Conservation (phyloP, 140 eudicot species). For the Cichorium intybus region DNA sequence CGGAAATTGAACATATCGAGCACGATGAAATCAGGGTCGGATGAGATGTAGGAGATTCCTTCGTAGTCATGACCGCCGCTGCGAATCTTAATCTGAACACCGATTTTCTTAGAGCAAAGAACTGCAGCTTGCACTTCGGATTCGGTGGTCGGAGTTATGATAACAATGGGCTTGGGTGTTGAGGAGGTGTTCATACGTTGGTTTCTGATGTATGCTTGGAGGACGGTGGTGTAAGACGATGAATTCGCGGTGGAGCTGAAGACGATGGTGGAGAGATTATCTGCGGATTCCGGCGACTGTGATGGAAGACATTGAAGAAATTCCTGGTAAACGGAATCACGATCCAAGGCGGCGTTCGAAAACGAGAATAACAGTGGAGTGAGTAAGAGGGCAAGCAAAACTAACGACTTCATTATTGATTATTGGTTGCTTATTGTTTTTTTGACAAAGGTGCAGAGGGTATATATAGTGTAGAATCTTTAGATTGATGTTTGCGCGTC, state of each 20-base stretch:
- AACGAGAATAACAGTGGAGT: neutral
- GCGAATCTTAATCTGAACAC: constrained; percentile 22
- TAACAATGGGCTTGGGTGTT: constrained; percentile 20
- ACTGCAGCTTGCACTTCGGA: constrained; percentile 19
- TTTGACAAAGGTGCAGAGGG: neutral
- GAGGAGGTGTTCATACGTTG: constrained; percentile 8
- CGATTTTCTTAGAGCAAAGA: constrained; percentile 16
- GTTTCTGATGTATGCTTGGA: constrained; percentile 24
- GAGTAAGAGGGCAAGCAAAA: neutral
- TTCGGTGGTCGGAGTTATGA: constrained; percentile 23
- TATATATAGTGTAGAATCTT: constrained; percentile 16
- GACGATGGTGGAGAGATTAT: constrained; percentile 1
- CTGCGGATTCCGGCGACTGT: constrained; percentile 1
- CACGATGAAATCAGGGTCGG: constrained; percentile 20
- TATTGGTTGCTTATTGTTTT: neutral
- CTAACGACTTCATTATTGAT: constrained; percentile 4
- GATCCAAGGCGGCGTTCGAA: constrained; percentile 16
- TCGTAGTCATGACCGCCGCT: constrained; percentile 35
- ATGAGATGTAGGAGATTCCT: constrained; percentile 26
- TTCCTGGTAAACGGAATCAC: neutral
- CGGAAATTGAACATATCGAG: constrained; percentile 29
- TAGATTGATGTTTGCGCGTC: constrained; percentile 26
- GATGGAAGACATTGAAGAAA: constrained; percentile 16
- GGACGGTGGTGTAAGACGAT: constrained; percentile 14
- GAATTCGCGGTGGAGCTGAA: constrained; percentile 16